Base-by-base conservation (phyloP, 2,329 filamentous ascomycete genomes). In the Trichoderma oligosporum region DNA sequence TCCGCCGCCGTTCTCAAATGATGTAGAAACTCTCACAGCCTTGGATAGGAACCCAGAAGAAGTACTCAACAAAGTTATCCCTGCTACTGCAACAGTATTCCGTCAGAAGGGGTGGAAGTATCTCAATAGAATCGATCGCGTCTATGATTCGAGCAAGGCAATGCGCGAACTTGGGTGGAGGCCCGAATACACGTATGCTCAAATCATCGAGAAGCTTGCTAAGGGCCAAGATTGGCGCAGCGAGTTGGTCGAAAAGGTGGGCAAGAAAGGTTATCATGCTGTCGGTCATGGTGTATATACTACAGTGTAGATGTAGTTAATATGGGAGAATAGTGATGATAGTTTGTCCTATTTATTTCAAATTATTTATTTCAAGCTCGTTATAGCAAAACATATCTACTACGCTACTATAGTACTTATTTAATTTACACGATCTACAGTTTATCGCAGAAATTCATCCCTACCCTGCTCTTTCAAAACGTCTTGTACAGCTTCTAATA, bases 401-500 rank as follows among this genome's bases (percentile, higher is more conserved):
- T 11, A 39, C n/a, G 47, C 14, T 16, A 16, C 14, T 8, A 2
- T 9, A 33, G 16, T 9, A 12, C 24, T 18, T 25, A 36, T 31
- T 29, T 7, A 36, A 12, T 29, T 6, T 29, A 12, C 5, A 7
- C 18, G 8, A 7, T 36, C 35, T 6, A 36, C 2, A 8, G 16
- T 20, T 16, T 24, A 61, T 18, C 57, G 39, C 41, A 71, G 16
- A 44, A 64, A 66, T 0, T 63, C 65, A 0, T 62, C 61, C 20
- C 66, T 66, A 0, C 66, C 62, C 48, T 76, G 65, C 20, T 74
- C 70, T 22, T 55, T 71, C 63, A 96, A 75, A n/a, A 96, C 91
- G 61, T 84, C 82, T 70, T 88, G 88, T 2, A 97, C 93, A 4
- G 82, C 88, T 63, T 84, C 79, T 56, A 83, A 63, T 1, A 84